Conservation (phyloP, 106 monocot genomes). For the Hemerocallis citrina region DNA sequence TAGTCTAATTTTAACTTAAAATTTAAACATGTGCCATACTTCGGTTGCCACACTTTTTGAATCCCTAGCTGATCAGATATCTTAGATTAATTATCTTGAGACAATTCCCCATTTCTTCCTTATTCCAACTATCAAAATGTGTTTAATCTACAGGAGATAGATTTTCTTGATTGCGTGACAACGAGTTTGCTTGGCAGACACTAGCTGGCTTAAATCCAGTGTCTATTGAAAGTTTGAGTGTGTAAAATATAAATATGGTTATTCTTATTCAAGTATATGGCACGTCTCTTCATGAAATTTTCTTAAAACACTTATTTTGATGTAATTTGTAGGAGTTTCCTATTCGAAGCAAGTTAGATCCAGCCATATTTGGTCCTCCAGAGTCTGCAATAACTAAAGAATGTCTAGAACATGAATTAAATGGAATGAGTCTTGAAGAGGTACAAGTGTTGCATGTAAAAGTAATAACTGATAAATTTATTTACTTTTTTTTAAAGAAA, state of each 20-base stretch:
- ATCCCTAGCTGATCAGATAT: too few relatives aligned
- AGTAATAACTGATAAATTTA: background rate
- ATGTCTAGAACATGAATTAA: constrained; percentile 27
- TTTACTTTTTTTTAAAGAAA: background rate
- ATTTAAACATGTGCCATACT: too few relatives aligned
- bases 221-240: constrained; percentile 48
- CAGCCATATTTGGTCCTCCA: constrained; percentile 38
- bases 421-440: constrained; percentile 51
- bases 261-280: background rate
- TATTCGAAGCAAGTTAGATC: constrained; percentile 50
- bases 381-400: constrained; percentile 55
- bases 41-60: too few relatives aligned
- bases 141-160: constrained; percentile 24
- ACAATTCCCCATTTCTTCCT: background rate
- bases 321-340: constrained; percentile 40
- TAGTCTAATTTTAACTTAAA: too few relatives aligned
- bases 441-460: constrained; percentile 14
- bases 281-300: background rate
- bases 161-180: constrained; percentile 57
- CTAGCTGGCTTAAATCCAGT: constrained; percentile 56
- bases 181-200: constrained; percentile 47
- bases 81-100: too few relatives aligned
- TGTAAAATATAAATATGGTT: too few relatives aligned
- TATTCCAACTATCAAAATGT: background rate
- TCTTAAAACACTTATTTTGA: background rate